phyloP scores from a whole-genome alignment of 257 asterid species.

The Schizonepeta tenuifolia region DNA sequence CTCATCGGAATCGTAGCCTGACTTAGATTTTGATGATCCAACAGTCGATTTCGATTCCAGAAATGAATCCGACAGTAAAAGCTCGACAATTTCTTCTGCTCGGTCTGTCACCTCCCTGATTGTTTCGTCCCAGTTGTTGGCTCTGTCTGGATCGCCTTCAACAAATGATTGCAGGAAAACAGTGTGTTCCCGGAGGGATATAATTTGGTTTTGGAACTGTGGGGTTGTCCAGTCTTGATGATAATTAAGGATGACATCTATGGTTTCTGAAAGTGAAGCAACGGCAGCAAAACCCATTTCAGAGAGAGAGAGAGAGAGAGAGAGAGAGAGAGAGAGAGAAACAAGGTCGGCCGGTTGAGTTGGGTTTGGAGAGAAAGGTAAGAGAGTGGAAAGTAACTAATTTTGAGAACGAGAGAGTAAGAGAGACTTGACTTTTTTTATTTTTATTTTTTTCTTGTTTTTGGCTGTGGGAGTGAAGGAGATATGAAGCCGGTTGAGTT shows the following conservation, averaged over 20 bases:
- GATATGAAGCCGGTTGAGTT: too few species aligned
- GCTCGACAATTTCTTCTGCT: neutral
- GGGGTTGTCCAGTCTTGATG: neutral
- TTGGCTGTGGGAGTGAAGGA: too few species aligned
- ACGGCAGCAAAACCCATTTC: neutral
- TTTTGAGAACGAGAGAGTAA: too few species aligned
- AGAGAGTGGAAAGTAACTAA: too few species aligned
- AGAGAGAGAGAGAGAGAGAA: neutral
- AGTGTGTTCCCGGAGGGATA: neutral
- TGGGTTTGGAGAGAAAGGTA: too few species aligned
- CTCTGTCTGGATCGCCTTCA: neutral
- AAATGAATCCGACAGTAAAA: neutral
- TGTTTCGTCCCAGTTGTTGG: neutral
- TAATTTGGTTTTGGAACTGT: neutral
- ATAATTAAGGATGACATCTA: neutral
- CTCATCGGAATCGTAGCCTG: too few species aligned
- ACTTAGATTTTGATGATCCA: neutral
- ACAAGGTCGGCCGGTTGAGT: too few species aligned
- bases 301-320: neutral
- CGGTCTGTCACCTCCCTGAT: neutral
- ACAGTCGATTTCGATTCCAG: neutral
- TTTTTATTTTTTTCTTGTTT: too few species aligned
- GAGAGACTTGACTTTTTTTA: too few species aligned
- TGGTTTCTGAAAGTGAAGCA: neutral
- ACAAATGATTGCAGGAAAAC: neutral